Conservation (phyloP, 768 basidiomycete genomes). For the Trametes gibbosa region DNA sequence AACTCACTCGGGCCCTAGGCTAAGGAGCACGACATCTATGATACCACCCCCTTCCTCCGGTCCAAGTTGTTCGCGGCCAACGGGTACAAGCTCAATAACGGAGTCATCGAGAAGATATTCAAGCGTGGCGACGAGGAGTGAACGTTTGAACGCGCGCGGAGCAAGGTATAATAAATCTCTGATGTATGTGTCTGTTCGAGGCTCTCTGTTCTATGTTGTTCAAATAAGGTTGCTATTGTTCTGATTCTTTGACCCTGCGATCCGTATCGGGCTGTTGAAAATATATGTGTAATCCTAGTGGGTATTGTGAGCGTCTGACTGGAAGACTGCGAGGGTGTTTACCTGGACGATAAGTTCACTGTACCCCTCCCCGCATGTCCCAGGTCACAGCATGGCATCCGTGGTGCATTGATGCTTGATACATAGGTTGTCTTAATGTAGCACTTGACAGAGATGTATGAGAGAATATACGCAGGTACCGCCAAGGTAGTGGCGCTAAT, state of each 20-base stretch:
- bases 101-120: constrained; percentile 74
- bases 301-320: background rate
- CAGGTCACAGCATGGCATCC: too few relatives aligned
- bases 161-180: background rate
- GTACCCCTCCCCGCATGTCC: too few relatives aligned
- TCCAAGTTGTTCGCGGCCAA: constrained; percentile 86
- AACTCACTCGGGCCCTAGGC: constrained; percentile 48
- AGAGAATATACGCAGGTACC: background rate
- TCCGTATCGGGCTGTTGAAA: background rate
- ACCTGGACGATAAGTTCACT: too few relatives aligned
- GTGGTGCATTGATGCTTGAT: too few relatives aligned
- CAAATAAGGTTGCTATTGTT: background rate
- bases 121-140: constrained; percentile 28
- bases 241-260: background rate
- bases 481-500: background rate
- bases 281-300: background rate
- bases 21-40: constrained; percentile 96
- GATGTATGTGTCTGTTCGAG: background rate
- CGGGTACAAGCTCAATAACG: constrained; percentile 74
- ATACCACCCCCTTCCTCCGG: constrained; percentile 78
- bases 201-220: background rate
- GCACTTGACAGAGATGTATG: too few relatives aligned
- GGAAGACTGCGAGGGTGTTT: too few relatives aligned
- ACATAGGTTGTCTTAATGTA: too few relatives aligned
- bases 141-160: background rate